phyloP scores from a whole-genome alignment of 352 stramenopile genomes.

The Globisporangium iwayamae region DNA sequence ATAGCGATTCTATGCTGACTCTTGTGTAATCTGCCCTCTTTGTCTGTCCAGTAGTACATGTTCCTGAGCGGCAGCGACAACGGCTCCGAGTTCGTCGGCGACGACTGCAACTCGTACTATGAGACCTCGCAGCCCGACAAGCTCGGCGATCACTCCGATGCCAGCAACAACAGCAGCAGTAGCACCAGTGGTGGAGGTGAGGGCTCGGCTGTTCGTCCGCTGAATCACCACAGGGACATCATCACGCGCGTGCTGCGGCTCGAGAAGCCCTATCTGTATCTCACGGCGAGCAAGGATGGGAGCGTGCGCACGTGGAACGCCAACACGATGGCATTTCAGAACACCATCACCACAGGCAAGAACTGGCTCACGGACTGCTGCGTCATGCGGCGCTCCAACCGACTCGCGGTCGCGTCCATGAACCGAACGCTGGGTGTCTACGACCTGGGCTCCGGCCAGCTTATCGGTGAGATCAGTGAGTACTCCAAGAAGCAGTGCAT shows the following conservation, averaged over 20 bases:
- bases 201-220: constrained; percentile 12
- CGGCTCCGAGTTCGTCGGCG: constrained; percentile 53
- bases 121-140: constrained; percentile 62
- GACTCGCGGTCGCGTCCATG: constrained; percentile 75
- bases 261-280: constrained; percentile 65
- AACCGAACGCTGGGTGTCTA: constrained; percentile 75
- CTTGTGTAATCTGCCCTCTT: not conserved
- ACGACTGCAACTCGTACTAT: constrained; percentile 61
- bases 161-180: not conserved
- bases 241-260: constrained; percentile 66
- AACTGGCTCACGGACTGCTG: constrained; percentile 81
- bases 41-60: constrained; percentile 54
- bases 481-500: constrained; percentile 79
- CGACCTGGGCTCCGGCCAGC: constrained; percentile 59
- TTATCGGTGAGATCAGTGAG: constrained; percentile 72
- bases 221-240: constrained; percentile 66
- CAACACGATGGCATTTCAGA: constrained; percentile 62
- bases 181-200: not conserved
- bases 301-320: constrained; percentile 73
- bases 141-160: constrained; percentile 24
- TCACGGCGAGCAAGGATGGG: constrained; percentile 74
- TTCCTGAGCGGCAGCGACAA: constrained; percentile 76
- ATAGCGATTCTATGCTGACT: too few relatives aligned
- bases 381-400: constrained; percentile 80
- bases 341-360: constrained; percentile 52